Evolutionary conservation across 441 rosid species (phyloP), one percentile per base, ranked within the genome.

Genomic region (Populus tomentosa): DNA sequence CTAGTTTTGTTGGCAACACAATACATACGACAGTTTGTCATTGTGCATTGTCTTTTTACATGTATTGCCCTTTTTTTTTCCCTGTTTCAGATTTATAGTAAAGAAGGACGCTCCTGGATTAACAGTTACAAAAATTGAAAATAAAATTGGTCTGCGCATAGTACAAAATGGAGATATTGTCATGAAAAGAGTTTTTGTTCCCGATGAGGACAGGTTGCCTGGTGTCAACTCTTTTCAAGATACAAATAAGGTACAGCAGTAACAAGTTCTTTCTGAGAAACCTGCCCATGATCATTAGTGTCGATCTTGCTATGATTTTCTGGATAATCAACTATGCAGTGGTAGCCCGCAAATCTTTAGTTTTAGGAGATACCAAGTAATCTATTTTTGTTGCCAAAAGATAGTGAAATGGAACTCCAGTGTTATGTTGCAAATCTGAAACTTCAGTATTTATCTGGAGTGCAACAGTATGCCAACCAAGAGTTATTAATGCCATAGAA

Each of bases 141-240:
- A 96, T 75, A 96, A 96, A 87, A 96, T 96, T 81, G 99, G 97
- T 53, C 82, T 96, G 63, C 89, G 98, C 36, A 96, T 92, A 10
- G 99, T 96, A 78, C 98, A 96, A 82, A 96, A 96, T 85, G 98
- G 98, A 80, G 99, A 96, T 85, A 92, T 96, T 77, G 76, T 89
- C 76, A 72, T 96, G 78, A 84, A 86, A 78, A 86, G 84, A 72
- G 97, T 94, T 80, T 94, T 94, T 82, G 92, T 92, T 74, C 94
- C 96, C 26, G 97, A 94, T 78, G 97, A 90, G 86, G 98, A 96
- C 76, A 87, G 91, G 79, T 82, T 96, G 72, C 91, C 98, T 63
- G 98, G 98, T 67, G 87, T 96, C 50, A 92, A 93, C 82, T 96
- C 99, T 78, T 94, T 96, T 80, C 93, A 86, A 79, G 99, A 94